Base-by-base conservation (phyloP, 805 yeast genomes). In the Cyberlindnera sargentensis region DNA sequence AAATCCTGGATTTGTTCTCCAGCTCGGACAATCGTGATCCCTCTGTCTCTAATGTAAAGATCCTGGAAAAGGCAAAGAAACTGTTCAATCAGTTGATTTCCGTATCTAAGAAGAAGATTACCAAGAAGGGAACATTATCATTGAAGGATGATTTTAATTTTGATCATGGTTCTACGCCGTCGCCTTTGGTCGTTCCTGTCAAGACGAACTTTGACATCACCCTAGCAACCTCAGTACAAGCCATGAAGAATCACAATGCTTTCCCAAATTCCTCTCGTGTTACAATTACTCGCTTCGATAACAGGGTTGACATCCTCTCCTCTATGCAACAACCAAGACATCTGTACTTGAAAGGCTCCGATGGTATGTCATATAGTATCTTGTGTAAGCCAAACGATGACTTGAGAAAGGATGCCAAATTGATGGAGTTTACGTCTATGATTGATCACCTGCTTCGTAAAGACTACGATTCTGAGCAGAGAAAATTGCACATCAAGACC, bases 381-480 rank as follows among this genome's bases (percentile, higher is more conserved):
- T 72, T 93, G 65, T 82, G 95, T 53, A 93, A 93, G 58, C 80
- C 82, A 7, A 75, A 80, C 48, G 99, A 93, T 63, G 99, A 93
- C 65, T 81, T 95, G 20, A 68, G 98, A 50, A 95, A 95, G 57
- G 99, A 95, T 67, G 93, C 96, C 4, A 84, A 95, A 53, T 77
- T 91, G 41, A 84, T 89, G 84, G 72, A 95, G 53, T 83, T 93
- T 53, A 87, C 97, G 0, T 78, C 87, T 1, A 83, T 89, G 63
- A 79, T 93, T 61, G 90, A 90, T 58, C 76, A 86, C 51, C 60
- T 93, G 29, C 67, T 93, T 44, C 63, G 68, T 23, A 72, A 73
- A 20, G 84, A 84, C 55, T 71, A 74, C 10, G 95, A 83, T 39
- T 81, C 97, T 0, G 75, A 82, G 39, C 79, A 80, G 48, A 68